Conservation (phyloP, 805 yeast genomes). For the Saccharomyces kudriavzevii region DNA sequence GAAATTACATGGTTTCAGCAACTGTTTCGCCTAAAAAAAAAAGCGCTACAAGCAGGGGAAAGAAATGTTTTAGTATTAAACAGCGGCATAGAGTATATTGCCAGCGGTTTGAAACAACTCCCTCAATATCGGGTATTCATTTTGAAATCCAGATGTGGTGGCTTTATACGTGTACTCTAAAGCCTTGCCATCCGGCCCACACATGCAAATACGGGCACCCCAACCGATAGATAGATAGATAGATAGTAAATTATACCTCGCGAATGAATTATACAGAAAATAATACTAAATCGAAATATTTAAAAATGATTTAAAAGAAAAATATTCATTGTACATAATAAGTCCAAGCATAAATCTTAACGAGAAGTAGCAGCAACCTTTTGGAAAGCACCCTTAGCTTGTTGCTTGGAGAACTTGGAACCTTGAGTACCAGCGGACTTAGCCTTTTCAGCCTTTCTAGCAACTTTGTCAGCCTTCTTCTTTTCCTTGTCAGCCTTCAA, state of each 20-base stretch:
- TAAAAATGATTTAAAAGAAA: conserved; percentile 1
- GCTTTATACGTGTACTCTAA: background rate
- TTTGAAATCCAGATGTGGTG: too few relatives aligned
- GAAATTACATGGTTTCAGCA: background rate
- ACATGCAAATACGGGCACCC: background rate
- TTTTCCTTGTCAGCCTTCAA: conserved; percentile 70
- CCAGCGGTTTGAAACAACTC: background rate
- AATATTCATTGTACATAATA: conserved; percentile 1
- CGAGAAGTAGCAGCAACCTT: conserved; percentile 92
- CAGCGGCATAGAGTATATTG: background rate
- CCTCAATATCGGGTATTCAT: background rate
- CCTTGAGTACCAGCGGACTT: conserved; percentile 66
- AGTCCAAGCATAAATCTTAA: conserved; percentile 38
- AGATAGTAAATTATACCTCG: background rate
- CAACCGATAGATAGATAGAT: background rate
- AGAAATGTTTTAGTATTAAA: background rate
- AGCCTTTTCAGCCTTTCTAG: conserved; percentile 89
- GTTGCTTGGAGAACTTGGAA: conserved; percentile 79
- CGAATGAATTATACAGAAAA: background rate
- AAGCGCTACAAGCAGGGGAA: background rate
- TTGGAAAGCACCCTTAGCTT: conserved; percentile 92
- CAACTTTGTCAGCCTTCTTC: conserved; percentile 81
- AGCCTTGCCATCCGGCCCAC: background rate
- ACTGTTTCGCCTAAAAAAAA: background rate
- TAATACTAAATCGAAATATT: background rate